Percentiles rank a stretch among this genome's conserved stretches.
These are phyloP conservation scores for Tagetes patula DNA, from an alignment of 129 eudicot genomes.

Conservation along the genomic window DNA sequence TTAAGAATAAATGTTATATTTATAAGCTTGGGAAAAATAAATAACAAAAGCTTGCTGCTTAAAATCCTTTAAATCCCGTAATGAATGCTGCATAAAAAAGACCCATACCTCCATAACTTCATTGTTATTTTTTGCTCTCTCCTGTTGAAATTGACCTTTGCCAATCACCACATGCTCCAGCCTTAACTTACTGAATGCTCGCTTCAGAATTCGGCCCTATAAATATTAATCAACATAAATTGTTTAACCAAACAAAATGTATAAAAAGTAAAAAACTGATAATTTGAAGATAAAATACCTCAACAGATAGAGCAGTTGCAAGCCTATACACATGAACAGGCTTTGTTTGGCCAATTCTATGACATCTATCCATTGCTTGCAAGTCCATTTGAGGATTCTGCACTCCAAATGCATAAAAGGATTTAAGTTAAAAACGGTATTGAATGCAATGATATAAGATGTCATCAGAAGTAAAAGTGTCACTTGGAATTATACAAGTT, in stretches of 20 bases:
- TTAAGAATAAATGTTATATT: no score
- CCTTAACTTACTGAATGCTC: constrained; percentile 94
- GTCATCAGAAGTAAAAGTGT: background rate
- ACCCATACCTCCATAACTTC: constrained; percentile 47
- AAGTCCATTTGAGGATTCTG: constrained; percentile 99
- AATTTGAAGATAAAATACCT: constrained; percentile 38
- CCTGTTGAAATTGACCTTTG: constrained; percentile 92
- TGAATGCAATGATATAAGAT: background rate
- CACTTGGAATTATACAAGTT: background rate
- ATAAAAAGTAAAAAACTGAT: background rate
- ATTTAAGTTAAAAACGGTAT: background rate
- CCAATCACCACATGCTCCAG: constrained; percentile 99
- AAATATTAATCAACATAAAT: constrained; percentile 14
- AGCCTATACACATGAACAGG: constrained; percentile 99
- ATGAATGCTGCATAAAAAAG: background rate
- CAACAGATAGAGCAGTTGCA: constrained; percentile 93
- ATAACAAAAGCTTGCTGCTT: no score
- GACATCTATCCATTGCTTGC: constrained; percentile 99
- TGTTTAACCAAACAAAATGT: background rate
- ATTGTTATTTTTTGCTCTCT: constrained; percentile 44
- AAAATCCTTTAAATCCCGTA: no score
- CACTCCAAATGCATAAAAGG: constrained; percentile 22
- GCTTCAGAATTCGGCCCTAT: constrained; percentile 91
- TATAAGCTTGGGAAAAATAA: no score
- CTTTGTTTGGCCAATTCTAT: constrained; percentile 97